These are phyloP conservation scores for Hypoxylon intermedium DNA, from an alignment of 495 filamentous ascomycete genomes.

Conservation along the genomic window DNA sequence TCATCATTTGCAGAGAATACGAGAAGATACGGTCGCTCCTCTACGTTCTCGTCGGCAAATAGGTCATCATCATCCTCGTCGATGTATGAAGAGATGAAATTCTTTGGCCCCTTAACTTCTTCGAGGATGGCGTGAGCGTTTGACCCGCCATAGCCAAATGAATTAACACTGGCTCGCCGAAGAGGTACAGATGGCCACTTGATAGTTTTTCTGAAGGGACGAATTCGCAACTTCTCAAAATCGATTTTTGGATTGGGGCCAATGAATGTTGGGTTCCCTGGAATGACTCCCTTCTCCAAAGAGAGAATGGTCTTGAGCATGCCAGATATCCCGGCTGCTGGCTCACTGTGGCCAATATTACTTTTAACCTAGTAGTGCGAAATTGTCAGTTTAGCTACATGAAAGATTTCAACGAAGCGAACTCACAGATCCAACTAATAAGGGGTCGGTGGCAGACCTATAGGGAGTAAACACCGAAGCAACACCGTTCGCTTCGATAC, in stretches of 20 bases:
- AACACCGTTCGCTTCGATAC: conserved; percentile 27
- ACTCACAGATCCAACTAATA: conserved; percentile 51
- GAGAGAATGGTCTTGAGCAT: conserved; percentile 58
- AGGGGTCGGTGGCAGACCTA: conserved; percentile 17
- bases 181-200: conserved; percentile 12
- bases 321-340: conserved; percentile 52
- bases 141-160: conserved; percentile 62
- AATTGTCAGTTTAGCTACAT: not conserved
- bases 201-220: not conserved
- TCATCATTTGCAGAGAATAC: conserved; percentile 35
- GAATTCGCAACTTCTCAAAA: conserved; percentile 14
- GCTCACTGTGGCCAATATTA: conserved; percentile 59
- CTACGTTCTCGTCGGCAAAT: not conserved
- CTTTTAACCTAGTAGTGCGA: conserved; percentile 47
- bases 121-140: conserved; percentile 63
- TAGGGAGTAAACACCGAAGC: conserved; percentile 3
- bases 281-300: conserved; percentile 53
- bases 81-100: not conserved
- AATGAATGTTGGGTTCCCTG: conserved; percentile 41
- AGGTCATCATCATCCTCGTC: not conserved
- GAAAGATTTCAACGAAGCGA: not conserved
- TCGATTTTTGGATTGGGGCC: conserved; percentile 53
- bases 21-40: conserved; percentile 6
- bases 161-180: conserved; percentile 57
- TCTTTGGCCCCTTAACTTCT: not conserved